Evolutionary conservation across 73 alveolate genomes (phyloP), one percentile per base, ranked within the genome.

Genomic region (Halteria grandinella): DNA sequence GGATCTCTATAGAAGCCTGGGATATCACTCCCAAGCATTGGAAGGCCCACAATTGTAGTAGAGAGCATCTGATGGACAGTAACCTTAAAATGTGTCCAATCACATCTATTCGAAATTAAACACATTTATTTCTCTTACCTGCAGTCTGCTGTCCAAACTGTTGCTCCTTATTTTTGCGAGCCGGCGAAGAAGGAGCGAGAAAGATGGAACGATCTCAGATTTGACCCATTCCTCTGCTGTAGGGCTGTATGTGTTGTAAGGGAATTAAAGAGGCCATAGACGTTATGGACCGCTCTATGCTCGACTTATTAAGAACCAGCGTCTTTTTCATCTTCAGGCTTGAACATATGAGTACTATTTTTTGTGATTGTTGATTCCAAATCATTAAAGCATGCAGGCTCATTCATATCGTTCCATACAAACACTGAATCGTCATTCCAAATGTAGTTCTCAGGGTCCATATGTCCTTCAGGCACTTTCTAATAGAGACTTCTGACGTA

Each of bases 391-490:
- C 89, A 91, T 14, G 96, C 87, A 17, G 98, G 98, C 77, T 93
- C 98, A 79, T 93, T 93, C 98, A 93, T 93, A 88, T 93, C 98
- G 48, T 84, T 84, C 96, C 98, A 90, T 43, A 79, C 75, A 47
- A 86, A 85, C 17, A 78, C 84, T 50, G 72, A 71, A n/a, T n/a
- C 25, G 31, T 82, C 69, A 0, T 47, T 36, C 59, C 83, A 50
- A 0, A 63, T 10, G 15, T 59, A 79, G n/a, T 69, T 69, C 5
- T 52, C 75, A 0, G 40, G 47, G 0, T 70, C 70, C 23, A 48
- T 49, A 27, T 45, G 29, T 25, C 47, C 66, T 12, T 66, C 80
- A 2, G 80, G 80, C n/a, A 34, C 29, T 14, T 15, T 66, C 12
- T 8, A 5, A 33, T 66, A 66, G 15, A 66, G 45, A 80, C 54